Percentiles rank a stretch among this genome's conserved stretches.
These are phyloP conservation scores for Leccinum obscurum DNA, from an alignment of 768 basidiomycete genomes.

Conservation along the genomic window DNA sequence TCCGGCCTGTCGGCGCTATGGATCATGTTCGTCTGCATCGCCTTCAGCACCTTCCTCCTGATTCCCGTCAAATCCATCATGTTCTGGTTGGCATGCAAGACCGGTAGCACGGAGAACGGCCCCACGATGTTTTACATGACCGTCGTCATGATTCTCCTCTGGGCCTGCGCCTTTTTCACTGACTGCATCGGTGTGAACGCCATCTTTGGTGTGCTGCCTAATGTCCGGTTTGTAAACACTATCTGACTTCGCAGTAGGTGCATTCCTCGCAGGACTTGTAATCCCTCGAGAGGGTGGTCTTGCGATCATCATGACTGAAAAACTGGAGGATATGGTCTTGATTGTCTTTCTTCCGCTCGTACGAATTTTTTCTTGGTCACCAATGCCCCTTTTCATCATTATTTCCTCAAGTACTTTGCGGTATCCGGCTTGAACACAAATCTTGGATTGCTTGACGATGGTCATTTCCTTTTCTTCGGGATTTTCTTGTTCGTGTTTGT, in stretches of 20 bases:
- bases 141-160: conserved; percentile 71
- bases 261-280: conserved; percentile 77
- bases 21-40: conserved; percentile 78
- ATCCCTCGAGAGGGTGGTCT: conserved; percentile 90
- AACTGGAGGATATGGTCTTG: conserved; percentile 90
- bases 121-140: conserved; percentile 93
- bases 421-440: conserved; percentile 89
- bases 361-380: conserved; percentile 4
- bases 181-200: conserved; percentile 91
- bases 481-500: neutral
- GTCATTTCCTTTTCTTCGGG: conserved; percentile 33
- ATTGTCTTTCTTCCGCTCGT: conserved; percentile 89
- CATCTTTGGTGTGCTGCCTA: conserved; percentile 65
- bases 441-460: conserved; percentile 78
- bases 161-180: conserved; percentile 90
- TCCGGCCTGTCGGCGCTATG: conserved; percentile 82
- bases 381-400: neutral
- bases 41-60: conserved; percentile 76
- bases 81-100: conserved; percentile 69
- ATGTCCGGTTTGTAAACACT: neutral
- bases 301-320: conserved; percentile 85
- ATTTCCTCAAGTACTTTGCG: conserved; percentile 75
- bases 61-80: conserved; percentile 63
- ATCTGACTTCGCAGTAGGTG: conserved; percentile 43
- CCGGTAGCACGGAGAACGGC: conserved; percentile 78